Evolutionary conservation across 2,329 filamentous ascomycete genomes (phyloP), one percentile per base, ranked within the genome.

Genomic region (Emergomyces africanus): DNA sequence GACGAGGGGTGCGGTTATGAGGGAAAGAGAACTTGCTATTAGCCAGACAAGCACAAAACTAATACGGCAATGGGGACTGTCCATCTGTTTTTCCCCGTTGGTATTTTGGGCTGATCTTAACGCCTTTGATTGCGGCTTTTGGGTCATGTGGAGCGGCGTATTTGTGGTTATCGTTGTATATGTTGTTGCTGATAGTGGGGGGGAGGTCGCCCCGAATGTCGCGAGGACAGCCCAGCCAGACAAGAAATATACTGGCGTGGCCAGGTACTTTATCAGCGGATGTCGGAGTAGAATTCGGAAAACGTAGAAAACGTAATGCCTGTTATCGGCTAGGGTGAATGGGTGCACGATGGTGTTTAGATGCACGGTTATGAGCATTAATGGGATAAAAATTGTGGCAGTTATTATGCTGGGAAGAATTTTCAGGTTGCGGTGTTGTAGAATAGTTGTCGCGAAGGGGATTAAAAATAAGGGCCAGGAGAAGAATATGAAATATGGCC

Each of bases 281-380:
- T 88, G 82, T 2, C 87, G 81, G 42, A 97, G 85, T 5, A 87
- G 85, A 67, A 90, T 84, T 1, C 90, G 85, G 77, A 99, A 99
- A 61, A 95, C 78, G 75, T 99, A 99, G 73, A 99, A 99, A 71
- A 95, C 87, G 76, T 96, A 99, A 72, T 99, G 94, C 2, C 94
- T 81, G 72, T 99, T 99, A 72, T 99, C 94, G 39, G 94, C 94
- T 0, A 97, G 81, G 0, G 91, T 96, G 70, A 97, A 99, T 0
- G 94, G 92, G 69, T 99, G 94, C 49, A 97, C 83, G 63, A 96
- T 87, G 39, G 94, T 99, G 78, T 96, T 97, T 79, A 82, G 87
- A 62, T 83, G 82, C 28, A 96, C 84, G 2, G 79, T 73, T 6
- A 70, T 66, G 20, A 78, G 66, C 64, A 80, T 81, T 9, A 76